These are phyloP conservation scores for Bipolaris oryzae DNA, from an alignment of 2,329 filamentous ascomycete species.

Conservation along the genomic window DNA sequence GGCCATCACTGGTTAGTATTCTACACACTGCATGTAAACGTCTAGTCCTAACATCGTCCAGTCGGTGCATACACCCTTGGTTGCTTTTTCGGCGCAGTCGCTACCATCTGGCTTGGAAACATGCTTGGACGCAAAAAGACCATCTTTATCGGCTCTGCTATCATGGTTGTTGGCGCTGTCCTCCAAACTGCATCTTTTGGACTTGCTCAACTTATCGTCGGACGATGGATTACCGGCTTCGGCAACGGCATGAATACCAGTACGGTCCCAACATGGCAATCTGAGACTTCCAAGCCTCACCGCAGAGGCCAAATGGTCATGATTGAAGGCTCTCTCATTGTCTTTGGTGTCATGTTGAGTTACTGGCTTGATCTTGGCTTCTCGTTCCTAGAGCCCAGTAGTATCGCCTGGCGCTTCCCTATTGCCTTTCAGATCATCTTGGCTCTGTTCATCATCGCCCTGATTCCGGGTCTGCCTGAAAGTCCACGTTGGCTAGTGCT, in stretches of 20 bases:
- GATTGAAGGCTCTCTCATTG: slow-evolving; percentile 55
- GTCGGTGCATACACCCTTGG: slow-evolving; percentile 49
- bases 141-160: slow-evolving; percentile 64
- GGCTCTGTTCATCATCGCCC: slow-evolving; percentile 60
- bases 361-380: slow-evolving; percentile 54
- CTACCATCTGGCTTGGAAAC: slow-evolving; percentile 60
- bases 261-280: slow-evolving; percentile 55
- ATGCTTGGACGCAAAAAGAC: slow-evolving; percentile 62
- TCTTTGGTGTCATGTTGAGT: slow-evolving; percentile 52
- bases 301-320: slow-evolving; percentile 55
- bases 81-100: slow-evolving; percentile 54
- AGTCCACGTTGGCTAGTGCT: slow-evolving; percentile 59
- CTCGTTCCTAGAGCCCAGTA: slow-evolving; percentile 56
- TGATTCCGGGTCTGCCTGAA: slow-evolving; percentile 51
- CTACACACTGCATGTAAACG: background rate
- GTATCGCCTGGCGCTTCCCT: slow-evolving; percentile 55
- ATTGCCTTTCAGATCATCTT: slow-evolving; percentile 64
- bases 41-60: slow-evolving; percentile 17
- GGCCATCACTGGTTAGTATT: slow-evolving; percentile 46
- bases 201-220: slow-evolving; percentile 54
- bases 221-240: slow-evolving; percentile 58
- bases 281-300: slow-evolving; percentile 55
- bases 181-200: slow-evolving; percentile 61
- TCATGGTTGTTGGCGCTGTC: slow-evolving; percentile 65
- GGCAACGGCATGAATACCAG: slow-evolving; percentile 48